A percentile compares a stretch with the other conserved stretches of the same genome.
phyloP scores from a whole-genome alignment of 2,329 filamentous ascomycete genomes.

The Alternaria burnsii region DNA sequence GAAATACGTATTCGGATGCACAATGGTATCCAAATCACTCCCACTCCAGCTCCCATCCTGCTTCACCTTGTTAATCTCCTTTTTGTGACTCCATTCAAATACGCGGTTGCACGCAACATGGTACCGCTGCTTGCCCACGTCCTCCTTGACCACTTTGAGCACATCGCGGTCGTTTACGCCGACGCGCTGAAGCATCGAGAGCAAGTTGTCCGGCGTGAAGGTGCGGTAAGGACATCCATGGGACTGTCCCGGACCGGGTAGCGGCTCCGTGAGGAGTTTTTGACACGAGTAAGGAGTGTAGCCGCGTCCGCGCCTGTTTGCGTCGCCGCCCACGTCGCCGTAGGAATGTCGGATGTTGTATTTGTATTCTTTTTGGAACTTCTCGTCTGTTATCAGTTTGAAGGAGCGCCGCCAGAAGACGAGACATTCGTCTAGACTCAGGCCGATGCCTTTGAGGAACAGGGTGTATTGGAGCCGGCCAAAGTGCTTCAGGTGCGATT shows the following conservation, averaged over 20 bases:
- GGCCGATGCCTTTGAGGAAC: constrained; percentile 94
- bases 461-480: constrained; percentile 93
- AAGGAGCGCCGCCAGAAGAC: constrained; percentile 91
- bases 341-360: constrained; percentile 97
- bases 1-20: constrained; percentile 98
- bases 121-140: constrained; percentile 86
- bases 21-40: constrained; percentile 88
- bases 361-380: constrained; percentile 96
- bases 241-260: constrained; percentile 84
- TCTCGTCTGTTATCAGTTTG: constrained; percentile 87
- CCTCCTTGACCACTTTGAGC: constrained; percentile 82
- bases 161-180: constrained; percentile 82
- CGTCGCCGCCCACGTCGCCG: constrained; percentile 92
- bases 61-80: constrained; percentile 60
- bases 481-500: constrained; percentile 91
- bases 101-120: constrained; percentile 97
- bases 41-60: constrained; percentile 59
- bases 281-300: constrained; percentile 95
- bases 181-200: constrained; percentile 75
- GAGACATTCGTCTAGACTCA: constrained; percentile 90
- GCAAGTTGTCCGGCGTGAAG: constrained; percentile 87
- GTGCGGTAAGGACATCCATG: constrained; percentile 98
- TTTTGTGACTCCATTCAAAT: constrained; percentile 85
- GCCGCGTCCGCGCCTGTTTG: constrained; percentile 83
- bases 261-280: constrained; percentile 89